Conservation (phyloP, 352 stramenopile genomes). For the Hyaloperonospora brassicae region DNA sequence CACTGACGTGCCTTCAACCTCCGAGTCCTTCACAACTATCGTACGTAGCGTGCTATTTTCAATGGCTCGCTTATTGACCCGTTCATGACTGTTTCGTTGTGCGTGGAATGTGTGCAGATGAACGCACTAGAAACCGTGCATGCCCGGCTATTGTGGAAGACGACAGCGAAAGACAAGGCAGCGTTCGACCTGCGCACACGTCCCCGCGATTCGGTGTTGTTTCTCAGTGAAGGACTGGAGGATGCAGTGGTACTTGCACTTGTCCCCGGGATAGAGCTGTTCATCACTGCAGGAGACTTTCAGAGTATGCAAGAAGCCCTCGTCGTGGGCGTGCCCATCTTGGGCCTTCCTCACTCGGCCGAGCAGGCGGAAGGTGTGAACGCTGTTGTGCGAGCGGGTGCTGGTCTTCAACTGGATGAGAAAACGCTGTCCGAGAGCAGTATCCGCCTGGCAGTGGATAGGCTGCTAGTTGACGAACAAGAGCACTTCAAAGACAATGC, state of each 20-base stretch:
- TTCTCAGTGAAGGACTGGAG: slow-evolving; percentile 37
- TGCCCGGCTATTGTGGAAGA: slow-evolving; percentile 50
- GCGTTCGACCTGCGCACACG: slow-evolving; percentile 49
- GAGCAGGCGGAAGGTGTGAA: slow-evolving; percentile 73
- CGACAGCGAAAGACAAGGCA: slow-evolving; percentile 45
- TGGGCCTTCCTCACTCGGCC: slow-evolving; percentile 63
- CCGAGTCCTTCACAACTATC: slow-evolving; percentile 47
- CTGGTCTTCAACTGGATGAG: slow-evolving; percentile 35
- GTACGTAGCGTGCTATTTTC: slow-evolving; percentile 24
- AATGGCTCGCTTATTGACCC: background rate
- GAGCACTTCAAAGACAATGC: slow-evolving; percentile 37
- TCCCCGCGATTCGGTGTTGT: slow-evolving; percentile 40
- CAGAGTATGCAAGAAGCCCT: slow-evolving; percentile 58
- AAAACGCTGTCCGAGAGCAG: slow-evolving; percentile 29
- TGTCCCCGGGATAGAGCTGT: slow-evolving; percentile 33
- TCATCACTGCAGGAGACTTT: slow-evolving; percentile 59
- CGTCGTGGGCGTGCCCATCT: slow-evolving; percentile 44
- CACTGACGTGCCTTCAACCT: slow-evolving; percentile 35
- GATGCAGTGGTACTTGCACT: slow-evolving; percentile 39
- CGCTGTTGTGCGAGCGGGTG: slow-evolving; percentile 43
- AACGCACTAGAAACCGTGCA: slow-evolving; percentile 46
- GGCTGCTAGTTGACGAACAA: slow-evolving; percentile 27
- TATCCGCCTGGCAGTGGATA: slow-evolving; percentile 28
- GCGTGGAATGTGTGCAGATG: slow-evolving; percentile 24
- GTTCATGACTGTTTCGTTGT: background rate